Percentiles rank a stretch among this genome's conserved stretches.
These are phyloP conservation scores for Trypanosoma rangeli DNA, from an alignment of 208 protist species.

Conservation along the genomic window DNA sequence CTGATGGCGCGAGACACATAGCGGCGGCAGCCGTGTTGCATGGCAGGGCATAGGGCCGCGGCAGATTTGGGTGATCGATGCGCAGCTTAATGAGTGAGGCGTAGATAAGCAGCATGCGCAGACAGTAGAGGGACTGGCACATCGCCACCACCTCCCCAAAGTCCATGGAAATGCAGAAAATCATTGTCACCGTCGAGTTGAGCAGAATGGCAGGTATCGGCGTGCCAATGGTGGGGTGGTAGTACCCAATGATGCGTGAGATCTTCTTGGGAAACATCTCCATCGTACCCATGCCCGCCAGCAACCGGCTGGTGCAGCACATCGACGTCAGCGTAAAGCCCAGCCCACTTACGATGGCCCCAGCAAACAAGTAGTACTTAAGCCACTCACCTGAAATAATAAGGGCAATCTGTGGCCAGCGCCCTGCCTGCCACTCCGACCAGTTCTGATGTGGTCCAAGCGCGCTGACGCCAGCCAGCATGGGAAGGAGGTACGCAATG, in stretches of 20 bases:
- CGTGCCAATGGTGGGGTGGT: conserved; percentile 79
- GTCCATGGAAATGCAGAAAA: conserved; percentile 68
- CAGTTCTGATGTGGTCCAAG: conserved; percentile 69
- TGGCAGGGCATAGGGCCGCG: conserved; percentile 71
- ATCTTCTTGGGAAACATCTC: conserved; percentile 81
- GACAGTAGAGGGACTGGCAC: conserved; percentile 78
- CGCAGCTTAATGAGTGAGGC: conserved; percentile 66
- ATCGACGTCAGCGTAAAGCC: conserved; percentile 84
- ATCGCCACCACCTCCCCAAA: conserved; percentile 79
- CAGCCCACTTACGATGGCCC: conserved; percentile 66
- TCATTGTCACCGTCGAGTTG: conserved; percentile 58
- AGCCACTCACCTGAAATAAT: conserved; percentile 63
- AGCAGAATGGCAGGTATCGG: conserved; percentile 76
- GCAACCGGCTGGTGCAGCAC: conserved; percentile 81
- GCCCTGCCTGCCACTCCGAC: conserved; percentile 63
- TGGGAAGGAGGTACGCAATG: conserved; percentile 76
- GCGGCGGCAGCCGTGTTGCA: conserved; percentile 60
- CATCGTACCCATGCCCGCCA: conserved; percentile 86
- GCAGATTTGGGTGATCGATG: conserved; percentile 71
- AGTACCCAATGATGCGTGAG: conserved; percentile 78
- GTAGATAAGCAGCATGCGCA: conserved; percentile 82
- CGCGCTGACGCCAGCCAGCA: conserved; percentile 73
- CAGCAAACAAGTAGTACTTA: conserved; percentile 78
- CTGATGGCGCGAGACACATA: conserved; percentile 55
- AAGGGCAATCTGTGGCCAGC: conserved; percentile 72